Evolutionary conservation across 2,329 filamentous ascomycete species (phyloP).

Genomic region (Fusarium armeniacum): DNA sequence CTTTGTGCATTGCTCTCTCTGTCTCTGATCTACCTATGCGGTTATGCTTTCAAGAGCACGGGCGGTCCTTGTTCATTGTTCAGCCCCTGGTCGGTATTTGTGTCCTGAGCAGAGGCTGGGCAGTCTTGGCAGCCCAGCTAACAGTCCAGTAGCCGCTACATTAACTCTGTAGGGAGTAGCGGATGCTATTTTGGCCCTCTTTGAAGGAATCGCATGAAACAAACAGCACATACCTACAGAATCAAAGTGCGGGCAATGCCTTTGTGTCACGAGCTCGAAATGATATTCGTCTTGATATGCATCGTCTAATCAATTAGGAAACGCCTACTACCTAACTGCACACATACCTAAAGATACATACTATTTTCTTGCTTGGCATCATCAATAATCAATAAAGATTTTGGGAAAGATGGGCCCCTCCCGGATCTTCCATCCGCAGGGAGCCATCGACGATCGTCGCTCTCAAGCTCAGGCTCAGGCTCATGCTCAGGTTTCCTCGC

Average conservation of each 20-base stretch:
- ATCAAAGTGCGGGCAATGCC: not conserved
- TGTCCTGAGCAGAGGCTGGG: conserved; percentile 24
- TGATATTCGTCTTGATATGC: conserved; percentile 31
- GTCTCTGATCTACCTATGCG: conserved; percentile 9
- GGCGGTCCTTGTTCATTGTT: conserved; percentile 1
- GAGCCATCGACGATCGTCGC: conserved; percentile 44
- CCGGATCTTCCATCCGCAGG: conserved; percentile 45
- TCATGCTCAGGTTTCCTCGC: conserved; percentile 32
- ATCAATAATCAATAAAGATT: conserved; percentile 7
- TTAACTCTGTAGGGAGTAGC: conserved; percentile 38
- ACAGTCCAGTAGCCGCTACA: conserved; percentile 25
- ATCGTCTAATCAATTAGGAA: not conserved
- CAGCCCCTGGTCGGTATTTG: conserved; percentile 28
- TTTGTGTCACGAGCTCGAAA: conserved; percentile 32
- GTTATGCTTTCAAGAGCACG: conserved; percentile 5
- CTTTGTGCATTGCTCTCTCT: not conserved
- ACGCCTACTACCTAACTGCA: too few relatives aligned
- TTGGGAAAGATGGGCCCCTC: conserved; percentile 19
- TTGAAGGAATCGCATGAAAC: conserved; percentile 32
- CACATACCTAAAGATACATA: too few relatives aligned
- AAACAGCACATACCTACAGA: conserved; percentile 12
- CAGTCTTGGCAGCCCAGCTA: conserved; percentile 26
- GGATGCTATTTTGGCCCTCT: conserved; percentile 37
- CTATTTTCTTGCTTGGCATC: not conserved
- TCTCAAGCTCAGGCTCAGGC: conserved; percentile 32